Evolutionary conservation across 106 monocot genomes (phyloP).

Genomic region (Alisma plantagoaquatica): DNA sequence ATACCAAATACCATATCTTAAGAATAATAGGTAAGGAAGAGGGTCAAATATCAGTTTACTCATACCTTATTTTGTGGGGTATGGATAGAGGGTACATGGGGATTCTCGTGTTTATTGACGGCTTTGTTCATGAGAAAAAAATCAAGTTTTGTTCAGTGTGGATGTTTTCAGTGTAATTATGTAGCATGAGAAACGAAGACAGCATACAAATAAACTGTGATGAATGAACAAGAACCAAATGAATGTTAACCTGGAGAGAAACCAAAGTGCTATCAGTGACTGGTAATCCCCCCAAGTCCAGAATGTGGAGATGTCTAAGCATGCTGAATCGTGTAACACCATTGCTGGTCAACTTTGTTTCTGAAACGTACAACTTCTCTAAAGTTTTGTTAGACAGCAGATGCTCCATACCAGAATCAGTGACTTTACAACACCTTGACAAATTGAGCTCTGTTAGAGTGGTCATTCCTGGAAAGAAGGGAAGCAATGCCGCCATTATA

Average conservation of each 20-base stretch:
- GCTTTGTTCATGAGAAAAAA: too few species aligned
- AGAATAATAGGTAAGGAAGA: too few species aligned
- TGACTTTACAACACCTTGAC: slow-evolving; percentile 81
- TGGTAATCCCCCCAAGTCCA: slow-evolving; percentile 76
- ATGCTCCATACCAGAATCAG: slow-evolving; percentile 67
- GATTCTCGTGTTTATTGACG: too few species aligned
- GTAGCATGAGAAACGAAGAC: too few species aligned
- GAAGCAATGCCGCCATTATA: too few species aligned
- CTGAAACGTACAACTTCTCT: slow-evolving; percentile 60
- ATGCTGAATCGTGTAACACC: slow-evolving; percentile 49
- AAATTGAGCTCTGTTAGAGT: slow-evolving; percentile 70
- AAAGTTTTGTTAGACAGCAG: slow-evolving; percentile 62
- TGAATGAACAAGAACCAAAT: background rate
- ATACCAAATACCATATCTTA: too few species aligned
- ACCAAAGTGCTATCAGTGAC: slow-evolving; percentile 47
- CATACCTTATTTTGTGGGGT: too few species aligned
- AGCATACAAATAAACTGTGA: background rate
- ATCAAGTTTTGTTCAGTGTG: too few species aligned
- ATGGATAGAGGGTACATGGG: too few species aligned
- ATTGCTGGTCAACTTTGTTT: slow-evolving; percentile 52
- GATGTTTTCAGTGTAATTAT: too few species aligned
- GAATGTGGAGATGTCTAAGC: slow-evolving; percentile 33
- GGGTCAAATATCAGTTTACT: too few species aligned
- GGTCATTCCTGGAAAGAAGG: slow-evolving; percentile 50
- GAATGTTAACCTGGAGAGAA: slow-evolving; percentile 47